These are phyloP conservation scores for Papiliotrema laurentii DNA, from an alignment of 1,284 basidiomycete species.

Conservation along the genomic window DNA sequence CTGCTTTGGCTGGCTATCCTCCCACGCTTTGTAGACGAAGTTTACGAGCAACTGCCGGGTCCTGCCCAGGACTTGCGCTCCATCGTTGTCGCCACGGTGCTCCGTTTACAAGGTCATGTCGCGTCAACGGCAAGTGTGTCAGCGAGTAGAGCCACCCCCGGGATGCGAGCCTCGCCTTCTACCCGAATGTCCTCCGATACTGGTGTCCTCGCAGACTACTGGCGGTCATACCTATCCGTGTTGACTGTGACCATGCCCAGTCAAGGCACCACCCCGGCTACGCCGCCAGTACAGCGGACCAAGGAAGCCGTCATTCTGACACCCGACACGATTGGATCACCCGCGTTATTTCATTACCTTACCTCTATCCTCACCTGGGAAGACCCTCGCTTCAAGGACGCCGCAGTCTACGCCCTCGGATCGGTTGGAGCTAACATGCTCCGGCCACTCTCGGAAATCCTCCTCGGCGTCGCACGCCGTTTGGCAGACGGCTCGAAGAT, in stretches of 20 bases:
- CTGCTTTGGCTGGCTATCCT: conserved; percentile 48
- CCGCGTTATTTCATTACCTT: conserved; percentile 77
- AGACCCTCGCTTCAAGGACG: conserved; percentile 74
- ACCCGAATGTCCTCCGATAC: conserved; percentile 54
- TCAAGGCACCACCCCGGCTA: conserved; percentile 52
- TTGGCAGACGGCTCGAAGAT: conserved; percentile 55
- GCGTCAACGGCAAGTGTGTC: conserved; percentile 41
- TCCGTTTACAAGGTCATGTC: conserved; percentile 47
- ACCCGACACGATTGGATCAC: conserved; percentile 51
- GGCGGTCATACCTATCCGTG: conserved; percentile 79
- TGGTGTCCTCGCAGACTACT: conserved; percentile 68
- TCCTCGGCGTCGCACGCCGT: conserved; percentile 72
- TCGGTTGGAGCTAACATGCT: conserved; percentile 74
- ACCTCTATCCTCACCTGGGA: conserved; percentile 84
- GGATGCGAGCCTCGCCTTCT: conserved; percentile 16
- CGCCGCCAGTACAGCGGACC: conserved; percentile 48
- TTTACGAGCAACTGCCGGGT: conserved; percentile 41
- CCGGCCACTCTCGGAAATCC: conserved; percentile 74
- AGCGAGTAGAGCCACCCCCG: conserved; percentile 24
- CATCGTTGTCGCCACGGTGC: conserved; percentile 40
- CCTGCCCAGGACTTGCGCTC: conserved; percentile 45
- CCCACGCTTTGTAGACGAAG: conserved; percentile 43
- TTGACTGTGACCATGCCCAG: conserved; percentile 63
- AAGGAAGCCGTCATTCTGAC: conserved; percentile 50
- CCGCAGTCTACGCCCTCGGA: conserved; percentile 81